A percentile compares a stretch with the other conserved stretches of the same genome.
phyloP scores from a whole-genome alignment of 2,329 filamentous ascomycete genomes.

The Metarhizium humberi region DNA sequence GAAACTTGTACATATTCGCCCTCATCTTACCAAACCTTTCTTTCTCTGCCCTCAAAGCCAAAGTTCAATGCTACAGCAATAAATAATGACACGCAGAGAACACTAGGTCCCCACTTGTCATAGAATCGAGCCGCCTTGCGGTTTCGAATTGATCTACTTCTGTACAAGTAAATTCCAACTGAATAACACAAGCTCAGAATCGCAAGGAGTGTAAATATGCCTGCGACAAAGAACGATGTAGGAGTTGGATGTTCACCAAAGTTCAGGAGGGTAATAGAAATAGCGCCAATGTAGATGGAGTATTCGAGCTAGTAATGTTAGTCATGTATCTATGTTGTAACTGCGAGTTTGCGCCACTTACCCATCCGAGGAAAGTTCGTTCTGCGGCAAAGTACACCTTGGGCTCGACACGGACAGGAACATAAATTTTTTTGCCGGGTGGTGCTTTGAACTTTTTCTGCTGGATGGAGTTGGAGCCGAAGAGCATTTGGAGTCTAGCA shows the following conservation, averaged over 20 bases:
- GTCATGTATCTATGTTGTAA: background rate
- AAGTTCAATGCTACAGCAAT: slow-evolving; percentile 72
- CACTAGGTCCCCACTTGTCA: slow-evolving; percentile 75
- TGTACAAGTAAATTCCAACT: slow-evolving; percentile 77
- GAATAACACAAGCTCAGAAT: slow-evolving; percentile 73
- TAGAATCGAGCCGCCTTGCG: slow-evolving; percentile 84
- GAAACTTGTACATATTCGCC: background rate
- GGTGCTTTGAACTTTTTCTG: slow-evolving; percentile 60
- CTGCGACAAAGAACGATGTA: slow-evolving; percentile 59
- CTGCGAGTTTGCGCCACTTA: slow-evolving; percentile 29
- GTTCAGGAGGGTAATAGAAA: slow-evolving; percentile 76
- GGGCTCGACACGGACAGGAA: slow-evolving; percentile 89
- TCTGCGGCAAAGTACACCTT: slow-evolving; percentile 98
- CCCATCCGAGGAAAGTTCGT: slow-evolving; percentile 91
- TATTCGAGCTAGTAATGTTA: slow-evolving; percentile 64
- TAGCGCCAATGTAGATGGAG: slow-evolving; percentile 84
- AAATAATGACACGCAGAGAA: slow-evolving; percentile 66
- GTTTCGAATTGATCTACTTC: slow-evolving; percentile 75
- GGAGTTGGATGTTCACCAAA: slow-evolving; percentile 53
- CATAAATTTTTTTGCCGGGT: slow-evolving; percentile 85
- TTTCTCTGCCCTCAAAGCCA: slow-evolving; percentile 60
- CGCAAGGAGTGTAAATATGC: slow-evolving; percentile 75
- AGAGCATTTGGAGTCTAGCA: slow-evolving; percentile 42
- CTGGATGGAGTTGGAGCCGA: slow-evolving; percentile 46
- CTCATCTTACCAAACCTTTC: slow-evolving; percentile 40